A percentile compares a stretch with the other conserved stretches of the same genome.
phyloP scores from a whole-genome alignment of 768 basidiomycete genomes.

The Phlegmacium glaucopus region DNA sequence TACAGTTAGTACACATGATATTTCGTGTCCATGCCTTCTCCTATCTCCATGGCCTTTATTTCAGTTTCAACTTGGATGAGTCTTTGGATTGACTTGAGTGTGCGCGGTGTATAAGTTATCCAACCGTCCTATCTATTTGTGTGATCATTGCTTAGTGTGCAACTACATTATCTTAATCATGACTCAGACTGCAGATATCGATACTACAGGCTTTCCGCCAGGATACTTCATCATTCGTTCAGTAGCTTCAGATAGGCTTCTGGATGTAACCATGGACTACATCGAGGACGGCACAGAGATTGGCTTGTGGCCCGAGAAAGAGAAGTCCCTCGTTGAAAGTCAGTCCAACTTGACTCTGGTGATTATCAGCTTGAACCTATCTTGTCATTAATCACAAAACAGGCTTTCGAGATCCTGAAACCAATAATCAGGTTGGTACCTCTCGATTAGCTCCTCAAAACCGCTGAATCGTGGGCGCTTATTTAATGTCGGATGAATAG shows the following conservation, averaged over 20 bases:
- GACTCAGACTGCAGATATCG: constrained; percentile 18
- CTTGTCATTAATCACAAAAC: background rate
- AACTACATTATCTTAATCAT: constrained; percentile 5
- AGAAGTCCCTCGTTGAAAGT: constrained; percentile 79
- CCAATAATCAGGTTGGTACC: constrained; percentile 66
- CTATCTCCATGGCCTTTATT: constrained; percentile 5
- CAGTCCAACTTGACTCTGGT: constrained; percentile 28
- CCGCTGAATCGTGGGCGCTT: background rate
- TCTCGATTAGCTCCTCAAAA: background rate
- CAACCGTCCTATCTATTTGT: no score
- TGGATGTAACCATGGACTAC: constrained; percentile 53
- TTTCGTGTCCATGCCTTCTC: constrained; percentile 7
- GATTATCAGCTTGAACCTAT: background rate
- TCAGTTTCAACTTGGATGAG: no score
- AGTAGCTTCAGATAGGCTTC: constrained; percentile 45
- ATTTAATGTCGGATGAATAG: constrained; percentile 31
- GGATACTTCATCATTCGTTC: constrained; percentile 67
- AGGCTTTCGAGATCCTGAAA: constrained; percentile 66
- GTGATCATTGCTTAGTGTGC: constrained; percentile 1
- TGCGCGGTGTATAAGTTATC: no score
- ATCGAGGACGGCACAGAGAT: constrained; percentile 61
- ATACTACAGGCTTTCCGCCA: constrained; percentile 42
- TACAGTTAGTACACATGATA: constrained; percentile 16
- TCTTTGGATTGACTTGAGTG: no score
- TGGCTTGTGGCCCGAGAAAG: constrained; percentile 69